Conservation (phyloP, 768 basidiomycete species). For the Cantharellus anzutake region DNA sequence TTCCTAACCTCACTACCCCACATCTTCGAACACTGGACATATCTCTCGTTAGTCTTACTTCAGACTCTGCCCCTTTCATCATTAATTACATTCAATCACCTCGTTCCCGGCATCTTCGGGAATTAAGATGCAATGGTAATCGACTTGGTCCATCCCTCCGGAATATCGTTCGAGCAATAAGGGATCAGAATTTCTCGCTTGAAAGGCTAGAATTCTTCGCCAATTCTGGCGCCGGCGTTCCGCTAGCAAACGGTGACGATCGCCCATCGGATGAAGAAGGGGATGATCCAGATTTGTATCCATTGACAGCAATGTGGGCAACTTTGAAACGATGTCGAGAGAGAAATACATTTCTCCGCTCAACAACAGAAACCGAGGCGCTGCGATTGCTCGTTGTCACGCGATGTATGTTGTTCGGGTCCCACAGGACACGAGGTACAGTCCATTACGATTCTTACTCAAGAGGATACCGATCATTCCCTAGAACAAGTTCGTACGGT, state of each 20-base stretch:
- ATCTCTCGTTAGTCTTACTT: not conserved
- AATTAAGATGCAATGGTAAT: not conserved
- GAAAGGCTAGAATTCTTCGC: not conserved
- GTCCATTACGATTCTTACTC: too few species aligned
- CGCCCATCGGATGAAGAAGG: not conserved
- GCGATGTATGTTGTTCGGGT: too few species aligned
- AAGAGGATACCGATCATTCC: too few species aligned
- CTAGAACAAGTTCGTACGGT: too few species aligned
- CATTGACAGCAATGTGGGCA: not conserved
- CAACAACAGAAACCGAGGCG: not conserved
- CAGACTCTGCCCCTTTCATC: not conserved
- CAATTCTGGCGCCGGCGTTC: not conserved
- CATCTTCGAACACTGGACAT: not conserved
- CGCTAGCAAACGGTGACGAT: not conserved
- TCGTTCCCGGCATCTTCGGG: slow-evolving; percentile 16
- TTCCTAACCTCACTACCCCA: not conserved
- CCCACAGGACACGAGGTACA: too few species aligned
- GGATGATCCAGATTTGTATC: not conserved
- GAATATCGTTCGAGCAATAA: not conserved
- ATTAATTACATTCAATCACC: not conserved
- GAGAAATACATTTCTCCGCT: not conserved
- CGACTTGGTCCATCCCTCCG: not conserved
- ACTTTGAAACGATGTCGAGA: not conserved
- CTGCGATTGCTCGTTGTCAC: not conserved
- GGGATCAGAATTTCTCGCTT: not conserved